Base-by-base conservation (phyloP, 2,329 filamentous ascomycete species). In the Pestalotiopsis sp. region DNA sequence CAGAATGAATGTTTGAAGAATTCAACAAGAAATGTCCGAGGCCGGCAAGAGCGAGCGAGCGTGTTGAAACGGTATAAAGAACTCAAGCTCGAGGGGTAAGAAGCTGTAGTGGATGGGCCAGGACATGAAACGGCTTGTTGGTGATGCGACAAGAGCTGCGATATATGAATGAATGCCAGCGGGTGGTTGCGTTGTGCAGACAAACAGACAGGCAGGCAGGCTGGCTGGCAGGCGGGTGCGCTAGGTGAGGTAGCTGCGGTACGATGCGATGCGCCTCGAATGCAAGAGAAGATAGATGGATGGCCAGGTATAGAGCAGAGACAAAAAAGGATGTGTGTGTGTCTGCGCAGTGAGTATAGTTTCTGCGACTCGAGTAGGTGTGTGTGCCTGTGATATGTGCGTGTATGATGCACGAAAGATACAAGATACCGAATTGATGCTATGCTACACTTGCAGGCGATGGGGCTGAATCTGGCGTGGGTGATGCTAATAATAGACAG, bases 401-500 rank as follows among this genome's bases (percentile, higher is more conserved):
- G 75, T 73, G 20, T n/a, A 39, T 45, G 38, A 45, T 64, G 38
- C n/a, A 64, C n/a, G 31, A 41, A 64, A 52, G 61, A 64, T 64
- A 64, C 61, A 64, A 64, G 61, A 64, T 64, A 64, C 61, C 59
- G n/a, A 52, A 49, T 64, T 52, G 45, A 52, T 52, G 45, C 45
- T 36, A 64, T 64, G 61, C 61, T 64, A 64, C 61, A 64, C 74
- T 75, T 80, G 78, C 78, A 79, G 76, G 75, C 76, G 75, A 80
- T 83, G 83, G 82, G 83, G 83, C 82, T 84, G 82, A 81, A 84
- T 82, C 81, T 83, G 81, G 81, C 79, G 81, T 81, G 79, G 80
- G 79, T 81, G 82, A 76, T 85, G 81, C 83, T 85, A 85, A 85
- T 83, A 83, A 84, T 85, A 85, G 83, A 82, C 72, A 74, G 79